Conservation (phyloP, 768 basidiomycete species). For the Daedalea quercina region DNA sequence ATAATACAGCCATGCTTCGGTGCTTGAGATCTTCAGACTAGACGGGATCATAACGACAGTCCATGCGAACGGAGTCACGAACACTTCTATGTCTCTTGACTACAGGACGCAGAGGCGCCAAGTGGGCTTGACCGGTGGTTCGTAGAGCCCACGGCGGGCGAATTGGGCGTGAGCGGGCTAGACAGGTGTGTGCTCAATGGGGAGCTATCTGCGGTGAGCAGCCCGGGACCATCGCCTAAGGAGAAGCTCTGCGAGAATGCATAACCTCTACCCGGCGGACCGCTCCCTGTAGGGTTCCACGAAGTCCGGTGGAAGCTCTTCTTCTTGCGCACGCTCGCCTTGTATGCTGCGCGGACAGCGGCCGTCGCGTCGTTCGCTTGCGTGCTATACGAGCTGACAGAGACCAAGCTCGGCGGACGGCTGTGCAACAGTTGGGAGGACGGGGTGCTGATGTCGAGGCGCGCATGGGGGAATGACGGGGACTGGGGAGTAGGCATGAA, state of each 20-base stretch:
- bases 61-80: not conserved
- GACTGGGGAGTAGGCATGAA: constrained; percentile 1
- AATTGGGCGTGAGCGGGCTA: not conserved
- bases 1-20: not conserved
- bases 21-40: not conserved
- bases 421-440: constrained; percentile 1
- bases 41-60: not conserved
- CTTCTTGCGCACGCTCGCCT: constrained; percentile 40
- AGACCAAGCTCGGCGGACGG: constrained; percentile 15
- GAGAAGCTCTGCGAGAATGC: not conserved
- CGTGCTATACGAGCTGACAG: constrained; percentile 10
- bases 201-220: not conserved
- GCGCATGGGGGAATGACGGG: constrained; percentile 2
- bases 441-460: constrained; percentile 6
- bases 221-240: not conserved
- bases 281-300: constrained; percentile 30
- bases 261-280: not conserved
- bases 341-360: constrained; percentile 48
- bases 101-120: not conserved
- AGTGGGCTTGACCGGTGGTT: not conserved
- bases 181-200: not conserved
- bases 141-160: not conserved
- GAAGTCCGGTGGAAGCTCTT: constrained; percentile 44
- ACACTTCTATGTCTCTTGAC: not conserved
- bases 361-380: constrained; percentile 24